A percentile compares a stretch with the other conserved stretches of the same genome.
Conservation (phyloP, 2,329 filamentous ascomycete genomes). For the Alternaria brassicae region DNA sequence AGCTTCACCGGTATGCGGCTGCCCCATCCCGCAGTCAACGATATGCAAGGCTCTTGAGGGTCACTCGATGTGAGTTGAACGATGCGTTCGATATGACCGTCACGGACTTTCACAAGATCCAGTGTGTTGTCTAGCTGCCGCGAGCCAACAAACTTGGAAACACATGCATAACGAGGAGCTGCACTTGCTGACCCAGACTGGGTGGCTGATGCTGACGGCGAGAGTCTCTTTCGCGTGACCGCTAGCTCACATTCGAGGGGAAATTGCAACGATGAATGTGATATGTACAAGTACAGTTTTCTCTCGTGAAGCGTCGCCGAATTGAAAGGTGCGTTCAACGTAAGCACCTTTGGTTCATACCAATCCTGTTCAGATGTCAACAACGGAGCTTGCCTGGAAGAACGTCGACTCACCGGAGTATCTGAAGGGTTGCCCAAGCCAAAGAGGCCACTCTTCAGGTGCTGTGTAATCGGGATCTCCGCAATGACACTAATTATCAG, state of each 20-base stretch:
- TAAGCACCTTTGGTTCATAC: constrained; percentile 35
- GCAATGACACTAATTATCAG: constrained; percentile 47
- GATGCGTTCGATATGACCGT: constrained; percentile 44
- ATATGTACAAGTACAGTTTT: constrained; percentile 49
- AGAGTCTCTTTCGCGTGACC: constrained; percentile 46
- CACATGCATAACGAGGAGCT: constrained; percentile 44
- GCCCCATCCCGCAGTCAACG: constrained; percentile 49
- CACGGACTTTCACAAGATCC: constrained; percentile 43
- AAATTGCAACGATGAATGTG: constrained; percentile 40
- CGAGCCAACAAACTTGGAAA: constrained; percentile 40
- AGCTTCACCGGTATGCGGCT: constrained; percentile 42
- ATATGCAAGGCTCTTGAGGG: constrained; percentile 31
- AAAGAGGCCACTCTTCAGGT: constrained; percentile 39
- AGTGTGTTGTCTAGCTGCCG: constrained; percentile 34
- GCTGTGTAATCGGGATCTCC: constrained; percentile 42
- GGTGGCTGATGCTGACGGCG: constrained; percentile 37
- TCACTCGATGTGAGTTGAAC: constrained; percentile 34
- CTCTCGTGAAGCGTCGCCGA: constrained; percentile 47
- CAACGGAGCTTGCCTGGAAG: background rate
- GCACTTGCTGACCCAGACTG: constrained; percentile 30
- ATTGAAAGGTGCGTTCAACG: constrained; percentile 46
- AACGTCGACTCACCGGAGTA: constrained; percentile 25
- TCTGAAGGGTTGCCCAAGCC: constrained; percentile 28
- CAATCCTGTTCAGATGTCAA: constrained; percentile 11
- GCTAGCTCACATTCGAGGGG: constrained; percentile 49